Conservation (phyloP, 2,329 filamentous ascomycete genomes). For the Aspergillus aculeatinus region DNA sequence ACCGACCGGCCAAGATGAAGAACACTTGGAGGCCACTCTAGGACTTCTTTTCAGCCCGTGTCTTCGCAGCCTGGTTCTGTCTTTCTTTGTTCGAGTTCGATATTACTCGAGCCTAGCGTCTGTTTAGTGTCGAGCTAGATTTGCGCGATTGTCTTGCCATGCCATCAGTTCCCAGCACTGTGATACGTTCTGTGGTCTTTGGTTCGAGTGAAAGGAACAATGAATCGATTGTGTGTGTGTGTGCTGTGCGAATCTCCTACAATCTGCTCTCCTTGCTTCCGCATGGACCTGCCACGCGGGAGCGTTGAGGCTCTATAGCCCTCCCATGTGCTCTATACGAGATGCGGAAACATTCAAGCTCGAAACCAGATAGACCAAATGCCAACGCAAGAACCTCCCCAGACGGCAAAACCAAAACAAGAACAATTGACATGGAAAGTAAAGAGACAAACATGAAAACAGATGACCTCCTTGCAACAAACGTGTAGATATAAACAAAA, state of each 20-base stretch:
- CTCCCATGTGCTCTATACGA: background rate
- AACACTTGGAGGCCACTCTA: too few species aligned
- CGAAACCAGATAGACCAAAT: background rate
- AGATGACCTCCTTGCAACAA: background rate
- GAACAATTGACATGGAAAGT: background rate
- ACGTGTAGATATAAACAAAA: background rate
- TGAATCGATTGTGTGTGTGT: background rate
- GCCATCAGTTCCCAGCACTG: background rate
- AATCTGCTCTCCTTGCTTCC: background rate
- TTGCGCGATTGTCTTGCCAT: background rate
- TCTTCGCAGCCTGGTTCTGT: background rate
- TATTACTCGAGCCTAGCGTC: background rate
- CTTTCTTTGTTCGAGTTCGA: background rate
- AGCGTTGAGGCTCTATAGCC: background rate
- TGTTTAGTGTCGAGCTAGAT: background rate
- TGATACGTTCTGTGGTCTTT: background rate
- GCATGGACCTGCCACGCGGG: constrained; percentile 1
- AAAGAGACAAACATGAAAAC: background rate
- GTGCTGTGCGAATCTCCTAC: background rate
- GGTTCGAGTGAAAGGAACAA: background rate
- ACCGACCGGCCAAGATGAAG: too few species aligned
- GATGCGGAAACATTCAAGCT: background rate
- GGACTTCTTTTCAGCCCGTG: too few species aligned
- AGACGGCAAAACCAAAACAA: background rate
- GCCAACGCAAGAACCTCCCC: background rate